Evolutionary conservation across 2,329 filamentous ascomycete species (phyloP).

Genomic region (Pseudocercospora cruenta): DNA sequence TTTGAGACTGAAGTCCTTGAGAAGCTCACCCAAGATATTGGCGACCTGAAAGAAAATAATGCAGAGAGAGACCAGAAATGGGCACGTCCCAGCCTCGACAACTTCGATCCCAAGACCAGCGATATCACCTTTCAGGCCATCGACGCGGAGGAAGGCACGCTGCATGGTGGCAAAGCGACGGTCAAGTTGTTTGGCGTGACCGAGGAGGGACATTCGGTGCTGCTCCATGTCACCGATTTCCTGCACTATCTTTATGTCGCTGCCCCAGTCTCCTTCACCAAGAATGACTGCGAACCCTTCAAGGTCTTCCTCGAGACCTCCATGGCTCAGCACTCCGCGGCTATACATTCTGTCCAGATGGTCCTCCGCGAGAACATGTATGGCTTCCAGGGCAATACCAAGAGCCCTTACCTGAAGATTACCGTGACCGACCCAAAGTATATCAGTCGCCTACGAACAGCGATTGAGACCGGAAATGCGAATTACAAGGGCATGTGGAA

Average conservation of each 20-base stretch:
- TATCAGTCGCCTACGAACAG: conserved; percentile 73
- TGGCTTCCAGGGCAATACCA: conserved; percentile 89
- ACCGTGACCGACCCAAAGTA: conserved; percentile 87
- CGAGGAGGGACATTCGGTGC: conserved; percentile 81
- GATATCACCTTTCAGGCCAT: conserved; percentile 92
- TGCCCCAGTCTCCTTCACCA: conserved; percentile 79
- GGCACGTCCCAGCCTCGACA: conserved; percentile 67
- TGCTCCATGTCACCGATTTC: conserved; percentile 94
- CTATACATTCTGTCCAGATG: conserved; percentile 80
- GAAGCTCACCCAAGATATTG: conserved; percentile 93
- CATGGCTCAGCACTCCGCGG: conserved; percentile 71
- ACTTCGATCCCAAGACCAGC: conserved; percentile 67
- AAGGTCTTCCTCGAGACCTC: conserved; percentile 79
- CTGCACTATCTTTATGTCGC: conserved; percentile 94
- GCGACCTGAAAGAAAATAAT: conserved; percentile 80
- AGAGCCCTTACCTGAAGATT: conserved; percentile 91
- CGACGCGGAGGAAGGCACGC: conserved; percentile 85
- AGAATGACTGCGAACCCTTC: conserved; percentile 76
- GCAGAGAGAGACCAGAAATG: conserved; percentile 92
- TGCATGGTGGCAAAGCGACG: conserved; percentile 74
- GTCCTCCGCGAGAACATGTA: conserved; percentile 88
- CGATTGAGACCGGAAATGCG: conserved; percentile 73
- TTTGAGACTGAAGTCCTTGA: conserved; percentile 95
- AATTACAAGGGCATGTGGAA: conserved; percentile 95
- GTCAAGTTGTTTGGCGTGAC: conserved; percentile 95